Base-by-base conservation (phyloP, 805 yeast species). In the Kodamaea kaohsiungensis region DNA sequence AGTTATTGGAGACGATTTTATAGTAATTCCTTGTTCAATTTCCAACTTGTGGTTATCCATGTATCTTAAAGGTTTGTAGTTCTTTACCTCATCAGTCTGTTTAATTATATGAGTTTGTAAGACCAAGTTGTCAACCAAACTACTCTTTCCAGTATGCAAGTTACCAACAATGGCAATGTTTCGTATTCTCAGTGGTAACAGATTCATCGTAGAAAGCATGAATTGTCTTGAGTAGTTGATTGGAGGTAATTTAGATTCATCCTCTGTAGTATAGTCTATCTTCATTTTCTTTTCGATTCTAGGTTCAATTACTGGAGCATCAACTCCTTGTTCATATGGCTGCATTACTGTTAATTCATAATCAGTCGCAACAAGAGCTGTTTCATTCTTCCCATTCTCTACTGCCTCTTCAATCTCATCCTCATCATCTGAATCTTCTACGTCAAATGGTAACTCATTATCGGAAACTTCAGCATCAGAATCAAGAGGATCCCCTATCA, bases 81-180 rank as follows among this genome's bases (percentile, higher is more conserved):
- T 76, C 52, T 69, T 71, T 1, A 70, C 58, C n/a, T 65, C 63
- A 4, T 59, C 61, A 17, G 54, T 42, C 10, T 61, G 50, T 15
- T 63, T 53, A 3, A 76, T 65, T 2, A 61, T 42, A 61, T 91
- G 97, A 0, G 96, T 85, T 53, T 87, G 85, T 2, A 73, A 59
- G 0, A 91, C 82, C 19, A 93, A 67, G 68, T 80, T 66, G 64
- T 93, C 97, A 2, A 89, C 59, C 1, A 92, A 70, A 0, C 90
- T 77, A 0, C 98, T 89, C 70, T 95, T 95, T 1, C 99, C 99
- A 4, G 90, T 85, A 61, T 89, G 89, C 1, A 88, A 65, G 43
- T 85, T 82, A 0, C 99, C 99, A n/a, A 86, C 83, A 1, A 95
- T 60, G 0, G 92, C 88, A 15, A 92, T 72, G 67, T 88, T 92